Evolutionary conservation across 345 rosid genomes (phyloP), one percentile per base, ranked within the genome.

Genomic region (Salix purpurea): DNA sequence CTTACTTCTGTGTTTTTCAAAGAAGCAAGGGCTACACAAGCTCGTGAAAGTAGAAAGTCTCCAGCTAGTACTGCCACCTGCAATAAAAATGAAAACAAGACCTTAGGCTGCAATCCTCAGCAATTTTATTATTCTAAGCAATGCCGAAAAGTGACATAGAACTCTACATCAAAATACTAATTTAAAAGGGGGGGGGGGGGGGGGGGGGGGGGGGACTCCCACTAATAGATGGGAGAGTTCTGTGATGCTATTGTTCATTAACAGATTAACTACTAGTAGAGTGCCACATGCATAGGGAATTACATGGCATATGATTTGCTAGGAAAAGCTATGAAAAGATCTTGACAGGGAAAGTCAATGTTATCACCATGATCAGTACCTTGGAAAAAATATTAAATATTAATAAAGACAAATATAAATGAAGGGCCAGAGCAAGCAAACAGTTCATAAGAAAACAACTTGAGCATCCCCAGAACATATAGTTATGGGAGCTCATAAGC

Each of bases 1-100:
- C 48, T 83, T 82, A 92, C 98, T 94, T 94, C 98, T 5, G 96
- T 92, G 77, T 94, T 92, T 74, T 90, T 87, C 72, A 94, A 80
- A 82, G 98, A 78, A 77, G 97, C 97, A 74, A 92, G 92, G 60
- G 91, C 90, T 60, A 89, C 91, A 79, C 95, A 91, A 83, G 98
- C 98, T 64, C 97, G 92, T 67, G 97, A 91, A 76, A 94, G 94
- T 48, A 93, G 87, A 86, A 93, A 91, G 82, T 94, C 97, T 77
- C 99, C 99, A 34, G 94, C 97, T 85, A 93, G 80, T 50, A 94
- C 94, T 48, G 97, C 87, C 73, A 93, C 86, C 99, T 94, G 90
- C 85, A 87, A 76, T 28, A 70, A 18, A 68, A 82, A 70, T 56
- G 34, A 71, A 74, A 36, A 11, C 65, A 40, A 74, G 70, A 65